Conservation (phyloP, 768 basidiomycete genomes). For the Multifurca ochricompacta region DNA sequence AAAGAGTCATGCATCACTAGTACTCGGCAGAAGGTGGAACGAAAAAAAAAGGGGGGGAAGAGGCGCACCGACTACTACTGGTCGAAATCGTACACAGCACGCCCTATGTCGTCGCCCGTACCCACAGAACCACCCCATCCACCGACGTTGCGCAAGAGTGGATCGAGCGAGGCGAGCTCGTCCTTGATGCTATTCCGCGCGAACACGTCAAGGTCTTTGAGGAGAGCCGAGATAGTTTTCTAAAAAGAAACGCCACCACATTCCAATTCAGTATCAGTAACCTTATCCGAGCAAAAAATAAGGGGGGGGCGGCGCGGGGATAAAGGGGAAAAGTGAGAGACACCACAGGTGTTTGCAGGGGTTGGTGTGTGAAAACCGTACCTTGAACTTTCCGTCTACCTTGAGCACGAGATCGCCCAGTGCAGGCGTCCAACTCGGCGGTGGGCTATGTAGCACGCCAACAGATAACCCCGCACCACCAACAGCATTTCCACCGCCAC, state of each 20-base stretch:
- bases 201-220: conserved; percentile 80
- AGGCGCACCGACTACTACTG: neutral
- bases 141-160: conserved; percentile 55
- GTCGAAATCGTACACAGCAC: conserved; percentile 34
- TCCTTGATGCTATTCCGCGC: conserved; percentile 77
- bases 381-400: conserved; percentile 81
- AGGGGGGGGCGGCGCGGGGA: neutral
- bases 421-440: conserved; percentile 51
- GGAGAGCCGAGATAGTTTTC: conserved; percentile 75
- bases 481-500: no score
- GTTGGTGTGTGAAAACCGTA: conserved; percentile 24
- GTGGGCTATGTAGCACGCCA: conserved; percentile 40
- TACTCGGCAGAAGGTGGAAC: no score
- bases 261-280: no score
- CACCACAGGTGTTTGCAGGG: no score
- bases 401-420: conserved; percentile 72
- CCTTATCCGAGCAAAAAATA: neutral
- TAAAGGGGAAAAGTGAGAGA: no score
- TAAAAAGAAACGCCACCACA: conserved; percentile 29
- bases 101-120: conserved; percentile 27
- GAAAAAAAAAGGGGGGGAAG: no score
- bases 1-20: no score
- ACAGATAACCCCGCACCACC: no score
- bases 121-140: conserved; percentile 22
- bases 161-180: conserved; percentile 76